Conservation (phyloP, 768 basidiomycete genomes). For the Leccinum truebloodii region DNA sequence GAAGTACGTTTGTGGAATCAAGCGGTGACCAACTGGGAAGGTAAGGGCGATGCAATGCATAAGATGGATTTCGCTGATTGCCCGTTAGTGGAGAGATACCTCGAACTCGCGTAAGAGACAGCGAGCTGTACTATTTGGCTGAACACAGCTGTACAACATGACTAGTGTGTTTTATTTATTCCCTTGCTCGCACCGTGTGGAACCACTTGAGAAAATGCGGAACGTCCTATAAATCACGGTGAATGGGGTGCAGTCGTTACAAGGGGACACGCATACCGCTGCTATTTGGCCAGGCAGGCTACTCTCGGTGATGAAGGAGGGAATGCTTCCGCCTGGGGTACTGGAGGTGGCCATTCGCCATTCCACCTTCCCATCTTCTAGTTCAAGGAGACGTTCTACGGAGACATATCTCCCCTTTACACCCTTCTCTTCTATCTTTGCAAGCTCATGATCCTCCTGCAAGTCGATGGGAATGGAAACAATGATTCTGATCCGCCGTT, state of each 20-base stretch:
- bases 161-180: slow-evolving; percentile 1
- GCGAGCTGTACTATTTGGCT: background rate
- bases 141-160: background rate
- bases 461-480: slow-evolving; percentile 74
- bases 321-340: slow-evolving; percentile 68
- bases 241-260: background rate
- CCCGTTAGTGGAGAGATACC: slow-evolving; percentile 74
- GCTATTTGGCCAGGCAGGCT: slow-evolving; percentile 65
- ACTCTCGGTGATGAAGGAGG: slow-evolving; percentile 60
- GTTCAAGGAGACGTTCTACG: slow-evolving; percentile 65
- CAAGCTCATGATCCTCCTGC: slow-evolving; percentile 54
- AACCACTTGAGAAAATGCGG: slow-evolving; percentile 73
- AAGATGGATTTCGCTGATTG: slow-evolving; percentile 10
- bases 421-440: slow-evolving; percentile 61
- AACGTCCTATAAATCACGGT: slow-evolving; percentile 53
- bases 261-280: slow-evolving; percentile 38
- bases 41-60: slow-evolving; percentile 42
- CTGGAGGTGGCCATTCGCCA: slow-evolving; percentile 84
- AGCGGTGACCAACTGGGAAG: slow-evolving; percentile 94
- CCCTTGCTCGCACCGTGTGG: slow-evolving; percentile 31
- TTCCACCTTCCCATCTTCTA: slow-evolving; percentile 63
- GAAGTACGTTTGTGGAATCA: slow-evolving; percentile 85
- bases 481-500: slow-evolving; percentile 26
- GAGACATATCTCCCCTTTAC: slow-evolving; percentile 69
- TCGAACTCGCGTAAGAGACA: slow-evolving; percentile 65